Evolutionary conservation across 495 filamentous ascomycete species (phyloP).

Genomic region (Aspergillus sparsus): DNA sequence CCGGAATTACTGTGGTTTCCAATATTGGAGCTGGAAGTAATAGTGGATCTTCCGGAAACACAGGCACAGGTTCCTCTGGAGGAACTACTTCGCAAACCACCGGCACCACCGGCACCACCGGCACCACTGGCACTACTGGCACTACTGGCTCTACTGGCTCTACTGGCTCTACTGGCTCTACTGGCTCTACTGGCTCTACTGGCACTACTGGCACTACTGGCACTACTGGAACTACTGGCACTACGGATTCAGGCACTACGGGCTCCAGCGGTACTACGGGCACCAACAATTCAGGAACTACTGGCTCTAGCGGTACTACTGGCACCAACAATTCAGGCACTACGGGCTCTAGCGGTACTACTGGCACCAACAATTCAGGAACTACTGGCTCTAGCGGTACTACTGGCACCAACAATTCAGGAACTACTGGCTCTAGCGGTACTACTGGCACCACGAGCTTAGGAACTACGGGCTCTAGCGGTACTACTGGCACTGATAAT

Average conservation of each 20-base stretch:
- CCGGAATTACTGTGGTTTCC: background rate
- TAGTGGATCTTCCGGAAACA: no score
- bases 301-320: background rate
- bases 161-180: no score
- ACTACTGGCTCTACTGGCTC: background rate
- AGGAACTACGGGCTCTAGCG: background rate
- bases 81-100: no score
- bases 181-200: background rate
- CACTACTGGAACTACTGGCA: background rate
- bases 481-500: background rate
- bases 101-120: background rate
- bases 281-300: background rate
- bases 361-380: background rate
- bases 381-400: background rate
- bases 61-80: no score
- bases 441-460: background rate
- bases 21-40: background rate
- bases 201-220: background rate
- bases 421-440: background rate
- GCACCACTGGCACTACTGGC: background rate
- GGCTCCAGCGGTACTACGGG: background rate
- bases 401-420: background rate
- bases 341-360: background rate
- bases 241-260: background rate
- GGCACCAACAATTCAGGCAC: background rate